phyloP scores from a whole-genome alignment of 495 filamentous ascomycete genomes.

The Xylaria intraflava region DNA sequence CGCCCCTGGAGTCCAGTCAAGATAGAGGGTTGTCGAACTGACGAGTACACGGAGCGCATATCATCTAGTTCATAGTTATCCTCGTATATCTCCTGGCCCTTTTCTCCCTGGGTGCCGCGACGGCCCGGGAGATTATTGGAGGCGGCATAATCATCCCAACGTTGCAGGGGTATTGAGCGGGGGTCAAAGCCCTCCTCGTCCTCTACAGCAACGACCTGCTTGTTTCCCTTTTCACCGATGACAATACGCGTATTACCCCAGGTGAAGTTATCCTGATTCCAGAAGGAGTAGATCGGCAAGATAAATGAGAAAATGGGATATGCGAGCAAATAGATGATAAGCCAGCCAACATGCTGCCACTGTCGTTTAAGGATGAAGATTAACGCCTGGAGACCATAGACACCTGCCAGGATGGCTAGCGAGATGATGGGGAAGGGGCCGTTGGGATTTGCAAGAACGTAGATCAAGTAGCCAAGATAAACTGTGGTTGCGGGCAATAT shows the following conservation, averaged over 20 bases:
- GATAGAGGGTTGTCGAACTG: conserved; percentile 86
- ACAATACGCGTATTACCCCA: conserved; percentile 99
- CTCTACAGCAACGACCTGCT: conserved; percentile 78
- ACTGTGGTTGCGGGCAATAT: conserved; percentile 87
- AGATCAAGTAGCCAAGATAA: conserved; percentile 87
- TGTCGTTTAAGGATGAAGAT: conserved; percentile 95
- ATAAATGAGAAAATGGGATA: conserved; percentile 92
- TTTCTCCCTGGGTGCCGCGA: conserved; percentile 66
- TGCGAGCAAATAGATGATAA: conserved; percentile 94
- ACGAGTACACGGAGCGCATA: conserved; percentile 93
- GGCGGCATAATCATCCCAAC: conserved; percentile 97
- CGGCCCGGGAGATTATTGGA: conserved; percentile 85
- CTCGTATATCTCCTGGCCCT: conserved; percentile 54
- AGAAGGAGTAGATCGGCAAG: conserved; percentile 94
- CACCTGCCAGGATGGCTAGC: conserved; percentile 76
- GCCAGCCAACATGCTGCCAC: conserved; percentile 98
- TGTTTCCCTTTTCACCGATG: conserved; percentile 84
- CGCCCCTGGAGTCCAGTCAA: conserved; percentile 76
- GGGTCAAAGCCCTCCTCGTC: conserved; percentile 81
- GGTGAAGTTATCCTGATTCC: conserved; percentile 96
- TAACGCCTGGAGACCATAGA: conserved; percentile 91
- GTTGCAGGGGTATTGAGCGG: conserved; percentile 83
- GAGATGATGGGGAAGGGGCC: conserved; percentile 83
- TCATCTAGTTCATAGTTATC: conserved; percentile 93
- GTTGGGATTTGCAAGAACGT: conserved; percentile 60